Percentiles rank a stretch among this genome's conserved stretches.
phyloP scores from a whole-genome alignment of 345 rosid species.

The Aquilaria malaccensis region DNA sequence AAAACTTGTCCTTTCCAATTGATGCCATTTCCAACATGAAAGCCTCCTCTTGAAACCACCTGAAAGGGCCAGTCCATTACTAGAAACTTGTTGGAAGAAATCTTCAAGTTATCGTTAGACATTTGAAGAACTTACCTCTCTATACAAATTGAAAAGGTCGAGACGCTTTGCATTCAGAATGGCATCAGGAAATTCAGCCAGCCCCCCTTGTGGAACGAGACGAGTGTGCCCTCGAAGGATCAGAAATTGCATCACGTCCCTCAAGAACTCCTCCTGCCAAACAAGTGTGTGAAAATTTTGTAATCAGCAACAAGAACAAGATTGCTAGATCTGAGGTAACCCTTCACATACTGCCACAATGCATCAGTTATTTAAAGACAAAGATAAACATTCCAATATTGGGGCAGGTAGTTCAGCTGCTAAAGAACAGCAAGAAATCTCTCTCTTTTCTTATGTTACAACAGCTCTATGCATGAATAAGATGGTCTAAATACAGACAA shows the following conservation, averaged over 20 bases:
- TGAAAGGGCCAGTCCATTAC: slow-evolving; percentile 25
- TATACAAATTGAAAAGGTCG: slow-evolving; percentile 90
- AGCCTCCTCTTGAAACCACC: slow-evolving; percentile 99
- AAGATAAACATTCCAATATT: too few relatives aligned
- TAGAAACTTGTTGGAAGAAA: not conserved
- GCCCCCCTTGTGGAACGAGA: slow-evolving; percentile 96
- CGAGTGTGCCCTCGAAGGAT: slow-evolving; percentile 90
- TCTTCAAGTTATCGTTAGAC: slow-evolving; percentile 6
- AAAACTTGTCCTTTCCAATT: slow-evolving; percentile 99
- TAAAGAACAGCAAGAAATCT: not conserved
- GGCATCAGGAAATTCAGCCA: slow-evolving; percentile 94
- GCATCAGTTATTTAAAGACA: too few relatives aligned
- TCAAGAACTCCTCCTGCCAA: slow-evolving; percentile 89
- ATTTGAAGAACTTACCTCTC: slow-evolving; percentile 57
- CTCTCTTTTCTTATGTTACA: too few relatives aligned
- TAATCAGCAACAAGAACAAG: not conserved
- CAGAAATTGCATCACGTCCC: slow-evolving; percentile 95
- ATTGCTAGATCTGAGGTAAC: not conserved
- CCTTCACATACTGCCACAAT: not conserved
- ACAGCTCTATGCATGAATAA: too few relatives aligned
- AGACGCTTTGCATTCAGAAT: slow-evolving; percentile 93
- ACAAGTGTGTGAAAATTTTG: not conserved
- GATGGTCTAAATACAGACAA: too few relatives aligned
- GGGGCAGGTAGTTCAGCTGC: too few relatives aligned
- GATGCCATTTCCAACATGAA: slow-evolving; percentile 97